Conservation (phyloP, 257 asterid species). For the Salvia miltiorrhiza region DNA sequence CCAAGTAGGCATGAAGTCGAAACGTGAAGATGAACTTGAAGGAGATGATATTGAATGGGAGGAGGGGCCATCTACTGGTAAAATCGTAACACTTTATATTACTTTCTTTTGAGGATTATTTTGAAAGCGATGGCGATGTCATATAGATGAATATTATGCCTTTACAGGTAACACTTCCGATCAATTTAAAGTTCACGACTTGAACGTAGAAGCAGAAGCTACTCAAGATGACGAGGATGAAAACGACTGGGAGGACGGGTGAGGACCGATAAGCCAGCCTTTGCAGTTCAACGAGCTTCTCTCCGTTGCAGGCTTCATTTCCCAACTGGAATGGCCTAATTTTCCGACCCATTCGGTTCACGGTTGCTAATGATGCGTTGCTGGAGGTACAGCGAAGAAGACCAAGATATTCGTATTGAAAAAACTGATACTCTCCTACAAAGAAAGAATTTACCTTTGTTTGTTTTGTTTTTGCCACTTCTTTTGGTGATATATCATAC, state of each 20-base stretch:
- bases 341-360: not conserved
- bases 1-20: conserved; percentile 74
- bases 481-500: not conserved
- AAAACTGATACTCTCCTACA: not conserved
- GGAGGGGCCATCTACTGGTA: conserved; percentile 77
- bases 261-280: not conserved
- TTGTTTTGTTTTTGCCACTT: not conserved
- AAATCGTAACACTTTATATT: not conserved
- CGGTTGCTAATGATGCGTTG: not conserved
- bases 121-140: no score
- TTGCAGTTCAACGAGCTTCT: not conserved
- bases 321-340: not conserved
- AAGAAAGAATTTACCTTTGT: not conserved
- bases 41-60: conserved; percentile 80
- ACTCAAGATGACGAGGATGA: conserved; percentile 57
- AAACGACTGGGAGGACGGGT: conserved; percentile 84
- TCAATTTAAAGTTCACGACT: conserved; percentile 56
- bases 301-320: not conserved
- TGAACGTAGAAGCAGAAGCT: conserved; percentile 73
- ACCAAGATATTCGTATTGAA: not conserved
- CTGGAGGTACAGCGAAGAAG: not conserved
- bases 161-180: conserved; percentile 38
- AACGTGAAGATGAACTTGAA: conserved; percentile 55
- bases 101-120: not conserved
- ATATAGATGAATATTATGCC: not conserved